Percentiles rank a stretch among this genome's conserved stretches.
phyloP scores from a whole-genome alignment of 2,329 filamentous ascomycete genomes.

The Fusarium torulosum region DNA sequence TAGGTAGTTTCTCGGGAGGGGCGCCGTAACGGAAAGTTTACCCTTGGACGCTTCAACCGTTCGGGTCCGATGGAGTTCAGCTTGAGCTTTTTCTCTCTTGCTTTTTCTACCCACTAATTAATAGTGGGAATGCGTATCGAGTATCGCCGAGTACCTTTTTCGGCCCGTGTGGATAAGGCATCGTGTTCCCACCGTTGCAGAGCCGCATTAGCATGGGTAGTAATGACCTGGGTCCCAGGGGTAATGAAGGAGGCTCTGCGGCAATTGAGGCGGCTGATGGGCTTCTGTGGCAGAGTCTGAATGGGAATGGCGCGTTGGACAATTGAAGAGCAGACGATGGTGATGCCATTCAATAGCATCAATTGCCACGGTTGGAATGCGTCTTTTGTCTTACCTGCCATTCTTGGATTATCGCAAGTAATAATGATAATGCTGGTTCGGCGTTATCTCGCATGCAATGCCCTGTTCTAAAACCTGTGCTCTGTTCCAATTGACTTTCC shows the following conservation, averaged over 20 bases:
- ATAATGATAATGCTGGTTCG: constrained; percentile 6
- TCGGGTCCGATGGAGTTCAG: constrained; percentile 29
- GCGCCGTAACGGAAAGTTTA: constrained; percentile 22
- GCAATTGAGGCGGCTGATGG: constrained; percentile 1
- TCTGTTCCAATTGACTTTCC: constrained; percentile 27
- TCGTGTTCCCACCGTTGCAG: constrained; percentile 28
- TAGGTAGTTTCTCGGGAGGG: not conserved
- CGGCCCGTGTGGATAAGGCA: constrained; percentile 35
- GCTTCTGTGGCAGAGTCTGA: not conserved
- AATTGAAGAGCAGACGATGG: not conserved
- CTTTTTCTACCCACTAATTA: constrained; percentile 2
- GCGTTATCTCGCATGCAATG: constrained; percentile 27
- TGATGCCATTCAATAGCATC: not conserved
- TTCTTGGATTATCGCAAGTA: constrained; percentile 7
- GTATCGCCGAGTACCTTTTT: constrained; percentile 35
- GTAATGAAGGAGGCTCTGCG: constrained; percentile 25
- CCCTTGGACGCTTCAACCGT: constrained; percentile 15
- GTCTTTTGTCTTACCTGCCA: not conserved
- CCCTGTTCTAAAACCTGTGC: constrained; percentile 12
- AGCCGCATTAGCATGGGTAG: constrained; percentile 33
- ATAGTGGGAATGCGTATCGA: constrained; percentile 25
- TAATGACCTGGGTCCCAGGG: constrained; percentile 23
- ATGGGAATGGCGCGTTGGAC: not conserved
- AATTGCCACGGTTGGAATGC: not conserved
- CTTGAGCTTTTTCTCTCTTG: not conserved